Evolutionary conservation across 202 grass and related monocot species (phyloP).

Genomic region (Brachypodium distachyon): DNA sequence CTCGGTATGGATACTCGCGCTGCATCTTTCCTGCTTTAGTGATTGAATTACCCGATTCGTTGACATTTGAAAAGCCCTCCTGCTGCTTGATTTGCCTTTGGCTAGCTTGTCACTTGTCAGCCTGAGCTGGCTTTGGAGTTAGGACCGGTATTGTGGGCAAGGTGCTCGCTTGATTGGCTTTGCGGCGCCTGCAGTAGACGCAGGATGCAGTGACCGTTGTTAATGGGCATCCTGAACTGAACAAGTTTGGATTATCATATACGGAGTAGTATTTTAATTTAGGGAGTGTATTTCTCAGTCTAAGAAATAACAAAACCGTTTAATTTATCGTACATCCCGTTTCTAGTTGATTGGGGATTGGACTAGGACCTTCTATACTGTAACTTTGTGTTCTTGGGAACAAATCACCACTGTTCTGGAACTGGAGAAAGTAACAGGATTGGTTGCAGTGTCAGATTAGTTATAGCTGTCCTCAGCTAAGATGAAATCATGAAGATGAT

Average conservation of each 20-base stretch:
- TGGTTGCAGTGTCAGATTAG: neutral
- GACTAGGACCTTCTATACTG: neutral
- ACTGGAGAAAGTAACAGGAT: neutral
- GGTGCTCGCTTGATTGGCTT: neutral
- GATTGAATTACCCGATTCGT: neutral
- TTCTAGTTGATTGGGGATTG: neutral
- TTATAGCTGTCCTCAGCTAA: neutral
- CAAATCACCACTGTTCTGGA: neutral
- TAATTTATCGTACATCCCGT: neutral
- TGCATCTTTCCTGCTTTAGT: neutral
- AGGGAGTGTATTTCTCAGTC: too few species aligned
- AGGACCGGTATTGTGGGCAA: neutral
- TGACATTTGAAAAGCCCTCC: too few species aligned
- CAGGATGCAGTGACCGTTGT: neutral
- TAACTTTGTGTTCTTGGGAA: neutral
- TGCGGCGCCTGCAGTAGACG: neutral
- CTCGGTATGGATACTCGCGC: conserved; percentile 33
- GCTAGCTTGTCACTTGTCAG: neutral
- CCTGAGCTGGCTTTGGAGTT: neutral
- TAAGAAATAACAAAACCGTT: too few species aligned
- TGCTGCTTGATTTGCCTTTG: neutral
- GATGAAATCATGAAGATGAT: neutral
- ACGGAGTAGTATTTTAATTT: too few species aligned
- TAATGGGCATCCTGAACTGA: neutral
- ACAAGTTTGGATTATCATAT: too few species aligned